Percentiles rank a stretch among this genome's conserved stretches.
These are phyloP conservation scores for Quercus gilva DNA, from an alignment of 306 rosid species.

Conservation along the genomic window DNA sequence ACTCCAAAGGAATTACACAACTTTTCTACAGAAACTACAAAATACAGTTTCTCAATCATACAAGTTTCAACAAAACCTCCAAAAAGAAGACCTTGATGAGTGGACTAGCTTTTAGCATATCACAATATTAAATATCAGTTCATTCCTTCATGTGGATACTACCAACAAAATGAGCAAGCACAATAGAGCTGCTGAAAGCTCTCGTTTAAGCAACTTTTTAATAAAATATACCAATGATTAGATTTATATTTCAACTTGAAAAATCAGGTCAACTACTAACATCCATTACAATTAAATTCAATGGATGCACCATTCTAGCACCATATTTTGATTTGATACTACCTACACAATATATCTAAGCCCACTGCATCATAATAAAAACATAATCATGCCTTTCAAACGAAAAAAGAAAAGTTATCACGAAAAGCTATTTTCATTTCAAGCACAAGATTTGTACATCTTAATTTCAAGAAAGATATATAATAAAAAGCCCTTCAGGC, in stretches of 20 bases:
- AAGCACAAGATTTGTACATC: background rate
- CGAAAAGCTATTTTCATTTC: background rate
- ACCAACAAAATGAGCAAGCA: background rate
- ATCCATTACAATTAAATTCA: background rate
- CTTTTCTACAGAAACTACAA: too few relatives aligned
- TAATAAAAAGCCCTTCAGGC: background rate
- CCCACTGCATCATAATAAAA: background rate
- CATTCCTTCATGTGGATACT: background rate
- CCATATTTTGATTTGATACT: background rate
- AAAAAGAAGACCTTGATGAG: background rate
- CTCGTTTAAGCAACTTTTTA: background rate
- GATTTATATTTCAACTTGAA: background rate
- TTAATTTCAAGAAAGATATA: background rate
- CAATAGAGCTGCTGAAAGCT: background rate
- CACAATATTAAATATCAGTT: too few relatives aligned
- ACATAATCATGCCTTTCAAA: background rate
- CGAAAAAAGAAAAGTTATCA: background rate
- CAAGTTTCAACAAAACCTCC: background rate
- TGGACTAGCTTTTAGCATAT: too few relatives aligned
- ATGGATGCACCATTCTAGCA: background rate
- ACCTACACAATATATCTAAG: background rate
- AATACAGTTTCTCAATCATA: too few relatives aligned
- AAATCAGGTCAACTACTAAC: background rate
- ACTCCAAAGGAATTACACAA: background rate
- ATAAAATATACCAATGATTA: background rate